Percentiles rank a stretch among this genome's conserved stretches.
phyloP scores from a whole-genome alignment of 208 protist species.

The Crithidia fasciculata region DNA sequence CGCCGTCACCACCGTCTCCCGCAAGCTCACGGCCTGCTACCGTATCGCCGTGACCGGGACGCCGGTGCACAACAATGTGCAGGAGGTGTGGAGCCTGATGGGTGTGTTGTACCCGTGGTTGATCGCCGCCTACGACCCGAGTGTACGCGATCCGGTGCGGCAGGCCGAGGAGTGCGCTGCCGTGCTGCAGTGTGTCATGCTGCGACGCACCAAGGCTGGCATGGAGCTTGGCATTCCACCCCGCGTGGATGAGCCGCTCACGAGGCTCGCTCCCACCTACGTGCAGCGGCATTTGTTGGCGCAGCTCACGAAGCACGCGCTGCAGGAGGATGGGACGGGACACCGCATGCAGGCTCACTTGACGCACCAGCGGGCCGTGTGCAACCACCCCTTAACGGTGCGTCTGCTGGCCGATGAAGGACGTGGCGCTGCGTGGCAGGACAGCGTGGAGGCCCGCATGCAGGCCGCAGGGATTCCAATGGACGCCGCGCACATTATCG shows the following conservation, averaged over 20 bases:
- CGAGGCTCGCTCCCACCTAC: slow-evolving; percentile 70
- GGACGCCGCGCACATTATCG: slow-evolving; percentile 66
- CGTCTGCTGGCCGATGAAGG: slow-evolving; percentile 64
- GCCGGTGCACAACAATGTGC: slow-evolving; percentile 96
- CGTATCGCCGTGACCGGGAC: slow-evolving; percentile 94
- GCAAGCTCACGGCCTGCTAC: slow-evolving; percentile 81
- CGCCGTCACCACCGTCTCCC: slow-evolving; percentile 56
- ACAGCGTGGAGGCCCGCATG: slow-evolving; percentile 50
- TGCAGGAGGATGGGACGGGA: slow-evolving; percentile 43
- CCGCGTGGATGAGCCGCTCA: slow-evolving; percentile 90
- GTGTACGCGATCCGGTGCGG: slow-evolving; percentile 44
- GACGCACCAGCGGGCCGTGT: slow-evolving; percentile 82
- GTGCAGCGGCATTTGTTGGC: slow-evolving; percentile 81
- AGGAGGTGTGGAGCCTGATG: slow-evolving; percentile 96
- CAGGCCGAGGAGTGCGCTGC: slow-evolving; percentile 67
- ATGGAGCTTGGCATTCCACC: slow-evolving; percentile 97
- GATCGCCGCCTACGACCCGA: slow-evolving; percentile 65
- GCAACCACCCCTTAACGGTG: slow-evolving; percentile 84
- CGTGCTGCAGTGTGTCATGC: slow-evolving; percentile 90
- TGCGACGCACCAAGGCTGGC: slow-evolving; percentile 96
- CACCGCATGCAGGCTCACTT: slow-evolving; percentile 57
- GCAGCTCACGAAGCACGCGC: slow-evolving; percentile 55
- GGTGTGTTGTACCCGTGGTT: slow-evolving; percentile 94
- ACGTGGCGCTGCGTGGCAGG: slow-evolving; percentile 22
- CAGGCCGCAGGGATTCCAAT: slow-evolving; percentile 60